Evolutionary conservation across 345 rosid species (phyloP), one percentile per base, ranked within the genome.

Genomic region (Ceriops decandra): DNA sequence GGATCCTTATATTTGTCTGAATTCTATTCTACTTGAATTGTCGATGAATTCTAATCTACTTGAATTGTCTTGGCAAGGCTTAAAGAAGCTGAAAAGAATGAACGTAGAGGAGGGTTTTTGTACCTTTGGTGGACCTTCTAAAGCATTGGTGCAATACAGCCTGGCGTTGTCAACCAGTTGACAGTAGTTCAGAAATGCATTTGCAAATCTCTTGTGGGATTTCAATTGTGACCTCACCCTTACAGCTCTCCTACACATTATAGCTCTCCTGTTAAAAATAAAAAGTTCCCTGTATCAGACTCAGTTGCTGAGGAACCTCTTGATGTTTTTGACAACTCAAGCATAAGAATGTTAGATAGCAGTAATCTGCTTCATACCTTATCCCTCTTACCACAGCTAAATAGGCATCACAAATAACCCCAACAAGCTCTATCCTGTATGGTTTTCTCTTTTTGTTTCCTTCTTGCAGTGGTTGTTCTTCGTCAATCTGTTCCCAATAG

Each of bases 371-470:
- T 22, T 26, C 54, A 13, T 83, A 91, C 97, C 96, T 83, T 73
- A 91, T 87, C 74, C 98, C 99, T 72, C 99, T 76, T 42, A 84
- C 84, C 10, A 87, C 97, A 0, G 99, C 98, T 8, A 95, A 81
- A 77, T 91, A 91, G 52, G 97, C 90, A 62, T 95, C 99, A 58
- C 97, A 95, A 59, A 90, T 86, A 6, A 95, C 99, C 28, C 98
- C 98, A 5, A 86, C 93, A 46, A 91, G 60, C 75, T 88, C 96
- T 63, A 91, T 87, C 74, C 89, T 77, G 68, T 91, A 91, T 17
- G 97, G 97, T 70, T 86, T 90, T 75, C 90, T 54, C 49, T 16
- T 60, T 36, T 30, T 62, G 53, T 62, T 31, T 31, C 79, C 78
- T 52, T 72, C 80, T 0, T 47, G 66, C 1, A 57, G 67, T 19